Conservation (phyloP, 495 filamentous ascomycete species). For the Penicillium pulvis region DNA sequence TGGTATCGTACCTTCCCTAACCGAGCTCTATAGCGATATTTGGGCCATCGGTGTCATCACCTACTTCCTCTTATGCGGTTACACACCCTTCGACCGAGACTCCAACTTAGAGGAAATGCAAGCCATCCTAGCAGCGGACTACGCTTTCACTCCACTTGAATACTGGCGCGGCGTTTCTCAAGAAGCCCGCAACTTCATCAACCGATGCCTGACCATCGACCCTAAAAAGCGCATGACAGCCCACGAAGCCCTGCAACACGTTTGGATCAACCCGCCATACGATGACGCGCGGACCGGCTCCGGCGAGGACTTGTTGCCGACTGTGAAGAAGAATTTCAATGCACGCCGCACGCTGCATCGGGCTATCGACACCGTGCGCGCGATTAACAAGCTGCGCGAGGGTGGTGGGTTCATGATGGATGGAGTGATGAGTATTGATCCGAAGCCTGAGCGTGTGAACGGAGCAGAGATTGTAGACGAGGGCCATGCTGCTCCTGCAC, state of each 20-base stretch:
- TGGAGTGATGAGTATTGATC: conserved; percentile 65
- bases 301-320: conserved; percentile 79
- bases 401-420: conserved; percentile 84
- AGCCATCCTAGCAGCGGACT: conserved; percentile 94
- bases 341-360: conserved; percentile 90
- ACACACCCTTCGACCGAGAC: conserved; percentile 97
- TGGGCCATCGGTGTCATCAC: conserved; percentile 85
- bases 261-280: conserved; percentile 73
- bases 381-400: conserved; percentile 94
- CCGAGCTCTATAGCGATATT: conserved; percentile 55
- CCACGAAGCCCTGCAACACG: conserved; percentile 86
- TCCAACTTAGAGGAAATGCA: conserved; percentile 99
- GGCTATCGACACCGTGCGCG: conserved; percentile 96
- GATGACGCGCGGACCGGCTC: conserved; percentile 40
- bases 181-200: conserved; percentile 86
- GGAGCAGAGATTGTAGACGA: conserved; percentile 45
- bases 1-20: neutral
- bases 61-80: conserved; percentile 97
- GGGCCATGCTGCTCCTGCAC: conserved; percentile 20
- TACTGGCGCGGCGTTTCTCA: conserved; percentile 96
- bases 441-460: conserved; percentile 55
- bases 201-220: conserved; percentile 84
- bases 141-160: conserved; percentile 91
- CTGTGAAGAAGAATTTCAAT: conserved; percentile 99
- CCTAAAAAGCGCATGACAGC: conserved; percentile 87